These are phyloP conservation scores for Bassia scoparia DNA, from an alignment of 148 eudicot species.

Conservation along the genomic window DNA sequence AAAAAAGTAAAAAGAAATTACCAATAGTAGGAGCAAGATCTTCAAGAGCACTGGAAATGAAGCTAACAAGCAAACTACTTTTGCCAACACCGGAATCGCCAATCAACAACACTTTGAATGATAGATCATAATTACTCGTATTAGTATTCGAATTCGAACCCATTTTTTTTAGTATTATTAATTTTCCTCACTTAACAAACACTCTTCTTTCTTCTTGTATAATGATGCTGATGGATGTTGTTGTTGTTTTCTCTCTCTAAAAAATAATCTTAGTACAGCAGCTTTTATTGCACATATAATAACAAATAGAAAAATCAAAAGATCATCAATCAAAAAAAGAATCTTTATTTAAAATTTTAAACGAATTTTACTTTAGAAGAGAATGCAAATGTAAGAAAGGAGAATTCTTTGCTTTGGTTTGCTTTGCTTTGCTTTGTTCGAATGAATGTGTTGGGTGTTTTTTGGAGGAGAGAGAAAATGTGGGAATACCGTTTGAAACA, in stretches of 20 bases:
- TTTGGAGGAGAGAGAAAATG: too few species aligned
- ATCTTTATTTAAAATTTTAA: background rate
- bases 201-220: background rate
- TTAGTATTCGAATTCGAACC: slow-evolving; percentile 35
- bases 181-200: background rate
- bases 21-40: slow-evolving; percentile 92
- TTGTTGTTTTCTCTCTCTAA: background rate
- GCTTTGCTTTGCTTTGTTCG: background rate
- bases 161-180: background rate
- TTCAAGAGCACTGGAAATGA: slow-evolving; percentile 57
- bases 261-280: background rate
- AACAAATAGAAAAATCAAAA: background rate
- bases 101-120: slow-evolving; percentile 69
- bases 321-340: background rate
- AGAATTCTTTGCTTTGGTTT: slow-evolving; percentile 2
- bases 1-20: slow-evolving; percentile 14
- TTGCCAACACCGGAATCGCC: slow-evolving; percentile 82
- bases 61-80: slow-evolving; percentile 56
- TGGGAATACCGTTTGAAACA: background rate
- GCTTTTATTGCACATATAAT: background rate
- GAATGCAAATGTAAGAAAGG: background rate
- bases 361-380: background rate
- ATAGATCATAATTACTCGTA: slow-evolving; percentile 50
- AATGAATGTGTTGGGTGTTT: background rate
- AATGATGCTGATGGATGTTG: background rate